These are phyloP conservation scores for Saururus chinensis DNA, from an alignment of 164 flowering plant species.

Conservation along the genomic window DNA sequence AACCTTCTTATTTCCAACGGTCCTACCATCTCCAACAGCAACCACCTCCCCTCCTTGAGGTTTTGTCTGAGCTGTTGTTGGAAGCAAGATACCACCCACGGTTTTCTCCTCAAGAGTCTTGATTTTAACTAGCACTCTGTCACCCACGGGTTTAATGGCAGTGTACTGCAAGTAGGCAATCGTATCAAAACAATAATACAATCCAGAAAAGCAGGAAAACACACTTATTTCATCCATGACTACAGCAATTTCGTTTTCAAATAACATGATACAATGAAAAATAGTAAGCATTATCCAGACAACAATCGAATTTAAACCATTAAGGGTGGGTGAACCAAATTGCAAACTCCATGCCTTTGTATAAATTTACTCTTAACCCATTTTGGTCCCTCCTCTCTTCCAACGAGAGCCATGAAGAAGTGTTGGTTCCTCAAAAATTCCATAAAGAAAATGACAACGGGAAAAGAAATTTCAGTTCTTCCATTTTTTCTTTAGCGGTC, in stretches of 20 bases:
- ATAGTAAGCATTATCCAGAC: neutral
- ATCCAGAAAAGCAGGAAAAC: neutral
- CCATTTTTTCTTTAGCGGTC: too few species aligned
- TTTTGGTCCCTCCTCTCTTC: too few species aligned
- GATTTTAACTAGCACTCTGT: constrained; percentile 75
- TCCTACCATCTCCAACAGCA: constrained; percentile 87
- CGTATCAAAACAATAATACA: neutral
- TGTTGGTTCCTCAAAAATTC: too few species aligned
- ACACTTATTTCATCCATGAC: neutral
- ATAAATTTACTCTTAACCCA: too few species aligned
- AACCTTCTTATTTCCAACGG: constrained; percentile 58
- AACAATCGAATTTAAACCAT: neutral
- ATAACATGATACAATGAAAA: too few species aligned
- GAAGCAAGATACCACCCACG: constrained; percentile 73
- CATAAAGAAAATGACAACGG: too few species aligned
- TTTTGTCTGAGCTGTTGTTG: constrained; percentile 67
- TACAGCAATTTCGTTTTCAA: neutral
- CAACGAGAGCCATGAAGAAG: too few species aligned
- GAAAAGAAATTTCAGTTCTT: too few species aligned
- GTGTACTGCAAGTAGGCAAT: constrained; percentile 48
- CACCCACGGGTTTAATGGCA: constrained; percentile 77
- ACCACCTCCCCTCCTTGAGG: constrained; percentile 95
- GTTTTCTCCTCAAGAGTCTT: constrained; percentile 73
- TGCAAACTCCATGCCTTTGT: neutral
- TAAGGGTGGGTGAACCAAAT: neutral